phyloP scores from a whole-genome alignment of 1,139 yeast genomes.

The Suhomyces wounanorum region DNA sequence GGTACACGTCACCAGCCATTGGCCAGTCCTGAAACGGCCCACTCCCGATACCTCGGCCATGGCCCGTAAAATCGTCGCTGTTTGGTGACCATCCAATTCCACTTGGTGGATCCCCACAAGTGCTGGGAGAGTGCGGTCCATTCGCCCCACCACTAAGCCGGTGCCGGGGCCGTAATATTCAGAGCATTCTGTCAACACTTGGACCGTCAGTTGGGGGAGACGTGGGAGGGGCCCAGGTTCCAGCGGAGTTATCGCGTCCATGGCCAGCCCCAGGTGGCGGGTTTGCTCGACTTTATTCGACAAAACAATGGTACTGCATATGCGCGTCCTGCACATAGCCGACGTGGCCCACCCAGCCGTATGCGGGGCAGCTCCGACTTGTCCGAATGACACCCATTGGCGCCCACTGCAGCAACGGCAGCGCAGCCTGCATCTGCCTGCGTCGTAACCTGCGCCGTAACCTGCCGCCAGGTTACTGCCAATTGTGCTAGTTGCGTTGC shows the following conservation, averaged over 20 bases:
- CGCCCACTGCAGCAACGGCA: conserved; percentile 2
- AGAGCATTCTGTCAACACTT: not conserved
- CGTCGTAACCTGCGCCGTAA: not conserved
- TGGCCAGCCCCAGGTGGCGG: not conserved
- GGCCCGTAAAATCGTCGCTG: not conserved
- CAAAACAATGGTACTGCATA: not conserved
- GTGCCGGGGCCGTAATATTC: conserved; percentile 3
- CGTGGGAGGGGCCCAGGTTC: not conserved
- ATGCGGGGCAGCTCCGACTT: conserved; percentile 6
- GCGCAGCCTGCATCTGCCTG: not conserved
- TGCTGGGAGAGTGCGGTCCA: not conserved
- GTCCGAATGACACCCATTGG: not conserved
- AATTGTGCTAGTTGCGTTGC: not conserved
- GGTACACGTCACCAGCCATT: not conserved
- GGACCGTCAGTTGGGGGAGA: conserved; percentile 2
- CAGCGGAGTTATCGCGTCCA: conserved; percentile 10
- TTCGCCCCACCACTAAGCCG: conserved; percentile 1
- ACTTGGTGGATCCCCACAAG: conserved; percentile 3
- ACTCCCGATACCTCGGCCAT: conserved; percentile 2
- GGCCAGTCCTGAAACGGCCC: not conserved
- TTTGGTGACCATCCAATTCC: not conserved
- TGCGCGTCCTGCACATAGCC: no score
- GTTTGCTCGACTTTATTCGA: not conserved
- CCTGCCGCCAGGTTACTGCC: not conserved
- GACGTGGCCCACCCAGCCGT: not conserved